Base-by-base conservation (phyloP, 305 asterid species). In the Plantago coronopus region DNA sequence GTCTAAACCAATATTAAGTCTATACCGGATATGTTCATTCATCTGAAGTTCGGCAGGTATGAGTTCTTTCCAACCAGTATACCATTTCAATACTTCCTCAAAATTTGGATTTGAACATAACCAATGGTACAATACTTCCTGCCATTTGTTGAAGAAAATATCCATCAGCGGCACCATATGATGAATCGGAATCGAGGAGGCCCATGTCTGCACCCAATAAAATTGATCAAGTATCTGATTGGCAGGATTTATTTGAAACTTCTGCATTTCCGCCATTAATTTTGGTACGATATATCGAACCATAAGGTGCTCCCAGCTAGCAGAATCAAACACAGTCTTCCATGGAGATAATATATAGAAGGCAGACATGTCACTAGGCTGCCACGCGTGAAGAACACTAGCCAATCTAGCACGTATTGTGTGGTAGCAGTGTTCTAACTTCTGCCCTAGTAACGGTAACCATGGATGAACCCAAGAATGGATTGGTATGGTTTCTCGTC, bases 381-480 rank as follows among this genome's bases (percentile, higher is more conserved):
- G 89, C 98, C 98, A 91, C 23, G 95, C 96, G 63, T 89, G 91
- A 67, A 89, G 95, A 70, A 89, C 97, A 44, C 83, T 81, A 22
- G 88, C 95, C 66, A 91, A 74, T 74, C 86, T 76, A 61, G 72
- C 70, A 2, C 91, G 89, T 53, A 91, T 91, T 6, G 89, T 89
- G 75, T 80, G 94, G 69, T 86, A 89, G 78, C 93, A 83, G 43
- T 70, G 64, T 72, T 88, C 97, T 42, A 91, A 69, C 75, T 80
- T 84, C 66, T 77, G 80, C 42, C 97, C 97, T 73, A 86, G 64
- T 48, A 86, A 71, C n/a, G 88, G 95, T 62, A 88, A 66, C 98
- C 98, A 91, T 10, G 97, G 97, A 76, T 84, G 97, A 63, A 89
- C 74, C 97, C 95, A 89, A 7, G 84, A 75, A 73, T 89, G 95